Conservation (phyloP, 2,329 filamentous ascomycete species). For the Penicillium capsulatum region DNA sequence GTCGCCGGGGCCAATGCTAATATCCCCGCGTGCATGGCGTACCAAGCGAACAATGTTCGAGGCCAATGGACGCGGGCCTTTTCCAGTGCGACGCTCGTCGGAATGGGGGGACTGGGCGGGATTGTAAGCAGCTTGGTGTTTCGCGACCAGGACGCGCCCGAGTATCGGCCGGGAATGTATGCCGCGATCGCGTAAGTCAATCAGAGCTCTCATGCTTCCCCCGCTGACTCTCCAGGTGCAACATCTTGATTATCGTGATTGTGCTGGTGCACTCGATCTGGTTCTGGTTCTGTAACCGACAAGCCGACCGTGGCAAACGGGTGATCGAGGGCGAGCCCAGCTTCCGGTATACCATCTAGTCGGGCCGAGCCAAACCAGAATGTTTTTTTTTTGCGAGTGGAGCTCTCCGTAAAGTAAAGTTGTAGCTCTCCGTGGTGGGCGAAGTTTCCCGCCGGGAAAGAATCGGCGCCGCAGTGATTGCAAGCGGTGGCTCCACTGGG, state of each 20-base stretch:
- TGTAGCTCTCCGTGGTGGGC: too few relatives aligned
- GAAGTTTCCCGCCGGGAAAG: too few relatives aligned
- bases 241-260: constrained; percentile 33
- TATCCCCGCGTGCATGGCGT: constrained; percentile 68
- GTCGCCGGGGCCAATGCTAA: constrained; percentile 75
- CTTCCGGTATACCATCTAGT: constrained; percentile 38
- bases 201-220: constrained; percentile 3
- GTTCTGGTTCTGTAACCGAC: constrained; percentile 33
- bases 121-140: constrained; percentile 74
- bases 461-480: too few relatives aligned
- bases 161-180: constrained; percentile 32
- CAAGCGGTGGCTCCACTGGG: too few relatives aligned
- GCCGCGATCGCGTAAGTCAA: too few relatives aligned
- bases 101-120: constrained; percentile 72
- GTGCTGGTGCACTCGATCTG: constrained; percentile 27
- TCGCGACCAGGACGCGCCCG: constrained; percentile 42
- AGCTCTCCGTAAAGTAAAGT: too few relatives aligned
- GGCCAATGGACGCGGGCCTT: constrained; percentile 87
- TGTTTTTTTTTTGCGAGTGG: too few relatives aligned
- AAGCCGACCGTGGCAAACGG: constrained; percentile 33
- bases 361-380: too few relatives aligned
- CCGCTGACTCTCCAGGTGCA: constrained; percentile 23
- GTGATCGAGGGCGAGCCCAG: constrained; percentile 33
- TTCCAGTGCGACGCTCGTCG: constrained; percentile 69
- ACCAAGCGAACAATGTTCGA: constrained; percentile 82